Base-by-base conservation (phyloP, 495 filamentous ascomycete species). In the Hypoxylon fragiforme region DNA sequence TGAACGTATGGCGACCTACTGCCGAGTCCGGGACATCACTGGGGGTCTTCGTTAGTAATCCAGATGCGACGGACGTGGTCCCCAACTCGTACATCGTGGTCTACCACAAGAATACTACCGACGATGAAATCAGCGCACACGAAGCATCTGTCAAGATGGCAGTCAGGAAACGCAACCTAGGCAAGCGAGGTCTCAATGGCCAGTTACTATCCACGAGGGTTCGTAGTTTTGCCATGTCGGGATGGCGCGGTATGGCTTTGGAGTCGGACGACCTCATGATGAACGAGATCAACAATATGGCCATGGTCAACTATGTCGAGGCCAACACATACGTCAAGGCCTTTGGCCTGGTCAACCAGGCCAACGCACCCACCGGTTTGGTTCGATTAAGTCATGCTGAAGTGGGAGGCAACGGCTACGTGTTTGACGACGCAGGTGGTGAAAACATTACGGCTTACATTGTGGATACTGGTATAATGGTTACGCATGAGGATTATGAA, bases 41-140 rank as follows among this genome's bases (percentile, higher is more conserved):
- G 30, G 74, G 70, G 9, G 65, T 74, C 12, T 74, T 76, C 50
- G 56, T 81, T 50, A 67, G 66, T 58, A 79, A 79, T 54, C 66
- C 69, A 0, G 49, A 72, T 7, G 66, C 64, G 21, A 37, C 24
- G 12, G 61, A 77, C 45, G 38, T 68, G 28, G 69, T 79, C 20
- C 73, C 75, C 5, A 71, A 75, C 67, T 65, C 60, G 28, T 79
- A 74, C 60, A 79, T 79, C 30, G 75, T 79, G 3, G 76, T 79
- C 30, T 79, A 79, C 68, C 71, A 78, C 67, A 73, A 62, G 67
- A 73, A 67, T 6, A 70, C 63, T 54, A 62, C 49, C 48, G 65
- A 73, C 28, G 70, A 68, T 14, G 73, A 61, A 40, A 67, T 81
- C 41, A 44, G 60, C 18, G 64, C 65, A 32, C 72, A 79, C 45